Base-by-base conservation (phyloP, 2,329 filamentous ascomycete genomes). In the Xylaria arbuscula region DNA sequence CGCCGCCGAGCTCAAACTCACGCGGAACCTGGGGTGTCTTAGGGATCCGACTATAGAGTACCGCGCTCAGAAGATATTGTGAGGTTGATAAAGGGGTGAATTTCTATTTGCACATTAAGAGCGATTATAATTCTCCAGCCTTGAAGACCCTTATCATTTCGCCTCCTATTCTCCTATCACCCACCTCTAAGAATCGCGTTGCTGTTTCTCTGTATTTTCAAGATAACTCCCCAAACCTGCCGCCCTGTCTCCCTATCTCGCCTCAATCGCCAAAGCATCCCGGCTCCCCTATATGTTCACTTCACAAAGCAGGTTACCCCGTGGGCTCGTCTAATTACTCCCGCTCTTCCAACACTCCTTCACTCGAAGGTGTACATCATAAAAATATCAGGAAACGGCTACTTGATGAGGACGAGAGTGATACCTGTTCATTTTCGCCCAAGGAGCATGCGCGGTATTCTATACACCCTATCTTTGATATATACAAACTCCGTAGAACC, bases 1-100 rank as follows among this genome's bases (percentile, higher is more conserved):
- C 80, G 94, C 94, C n/a, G 91, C 93, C 8, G 96, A 99, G 83
- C 87, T 99, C 72, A 89, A 90, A 78, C 85, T 98, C 48, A 91
- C 97, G 61, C 86, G 93, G 73, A 93, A 95, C 78, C 81, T 92
- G 67, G 85, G 84, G 63, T 89, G 90, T 70, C 78, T 98, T 78
- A 83, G 89, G 62, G 80, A 88, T 68, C 94, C 94, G 11, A 81
- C 86, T 51, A 80, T 90, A 10, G 84, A 87, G 72, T 90, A 94
- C 80, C 82, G 83, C 71, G 90, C 90, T 6, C 82, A 82, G 77
- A 82, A 77, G 70, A 80, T 89, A 76, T 85, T 78, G 74, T 1
- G 17, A 32, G n/a, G 15, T 57, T 45, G 17, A 45, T 3, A 2
- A 15, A 42, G 13, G 3, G 38, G 5, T 15, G 13, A 17, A 42